phyloP scores from a whole-genome alignment of 176 grass and related monocot species.

The Aegilops longissima region DNA sequence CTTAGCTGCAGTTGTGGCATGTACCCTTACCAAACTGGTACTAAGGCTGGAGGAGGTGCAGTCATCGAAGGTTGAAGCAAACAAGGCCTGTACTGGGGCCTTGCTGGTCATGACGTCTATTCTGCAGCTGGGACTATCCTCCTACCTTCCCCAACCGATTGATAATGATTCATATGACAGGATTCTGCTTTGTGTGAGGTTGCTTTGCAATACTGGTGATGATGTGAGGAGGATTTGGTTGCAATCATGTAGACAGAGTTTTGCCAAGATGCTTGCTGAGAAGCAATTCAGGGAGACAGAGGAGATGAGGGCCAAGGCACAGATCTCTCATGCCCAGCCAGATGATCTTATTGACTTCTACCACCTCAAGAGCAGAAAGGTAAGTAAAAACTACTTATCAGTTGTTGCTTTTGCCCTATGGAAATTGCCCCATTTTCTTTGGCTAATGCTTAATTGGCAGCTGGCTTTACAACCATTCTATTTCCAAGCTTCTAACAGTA shows the following conservation, averaged over 20 bases:
- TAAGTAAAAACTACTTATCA: not conserved
- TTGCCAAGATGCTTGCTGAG: slow-evolving; percentile 76
- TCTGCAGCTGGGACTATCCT: slow-evolving; percentile 52
- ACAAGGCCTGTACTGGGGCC: slow-evolving; percentile 50
- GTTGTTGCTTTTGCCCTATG: not conserved
- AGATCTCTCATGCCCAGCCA: slow-evolving; percentile 67
- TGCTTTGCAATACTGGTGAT: slow-evolving; percentile 68
- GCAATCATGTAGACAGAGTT: slow-evolving; percentile 63
- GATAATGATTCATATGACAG: slow-evolving; percentile 64
- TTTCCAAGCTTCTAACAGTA: not conserved
- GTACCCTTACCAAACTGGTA: slow-evolving; percentile 64
- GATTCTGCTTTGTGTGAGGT: slow-evolving; percentile 60
- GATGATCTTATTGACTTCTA: slow-evolving; percentile 91
- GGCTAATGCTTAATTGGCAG: not conserved
- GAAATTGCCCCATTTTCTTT: not conserved
- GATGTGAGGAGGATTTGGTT: slow-evolving; percentile 67
- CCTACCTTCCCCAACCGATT: slow-evolving; percentile 61
- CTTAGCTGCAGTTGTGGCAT: slow-evolving; percentile 42
- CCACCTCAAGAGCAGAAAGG: slow-evolving; percentile 74
- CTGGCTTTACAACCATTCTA: not conserved
- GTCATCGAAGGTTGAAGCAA: slow-evolving; percentile 49
- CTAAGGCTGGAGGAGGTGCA: slow-evolving; percentile 72
- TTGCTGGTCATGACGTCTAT: slow-evolving; percentile 62
- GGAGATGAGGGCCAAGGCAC: slow-evolving; percentile 64
- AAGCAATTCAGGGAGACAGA: slow-evolving; percentile 78